Base-by-base conservation (phyloP, 495 filamentous ascomycete genomes). In the Neurospora tetrasperma region DNA sequence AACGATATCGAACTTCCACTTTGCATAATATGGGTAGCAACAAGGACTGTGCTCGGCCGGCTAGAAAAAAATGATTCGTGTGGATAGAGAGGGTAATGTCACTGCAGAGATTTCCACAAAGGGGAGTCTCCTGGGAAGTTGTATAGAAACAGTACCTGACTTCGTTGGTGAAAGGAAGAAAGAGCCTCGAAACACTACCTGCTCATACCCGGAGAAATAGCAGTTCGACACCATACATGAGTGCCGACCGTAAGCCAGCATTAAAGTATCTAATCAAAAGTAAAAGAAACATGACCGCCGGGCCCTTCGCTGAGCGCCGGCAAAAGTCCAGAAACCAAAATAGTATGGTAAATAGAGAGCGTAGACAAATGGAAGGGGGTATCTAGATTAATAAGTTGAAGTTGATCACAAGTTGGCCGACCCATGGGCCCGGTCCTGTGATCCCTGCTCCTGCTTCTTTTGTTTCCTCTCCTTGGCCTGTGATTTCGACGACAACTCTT, bases 301-400 rank as follows among this genome's bases (percentile, higher is more conserved):
- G 1, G 54, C 54, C 27, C 27, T 66, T 62, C 27, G 27, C 54
- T 4, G 27, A 35, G 54, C 54, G 27, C 6, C 54, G 35, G 54
- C 12, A 66, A 66, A 54, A 66, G 54, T 43, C 69, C 14, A 59
- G 39, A 54, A 40, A 23, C 38, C 5, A 7, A 42, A n/a, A 14
- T 59, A 27, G 48, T 40, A 68, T 35, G 35, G 40, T 43, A 48
- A 48, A 71, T 42, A 48, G 48, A 71, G 59, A 72, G 31, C 11
- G 48, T 44, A 20, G 9, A 46, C 42, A 71, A 35, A 54, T 31
- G 54, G 10, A 72, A 72, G 39, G 59, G 73, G 75, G 72, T 72
- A 74, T 74, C 73, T 71, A 71, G 44, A 71, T 71, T 70, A 27
- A 42, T 42, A n/a, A 76, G 54, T 23, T 73, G 27, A 62, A 9